Conservation (phyloP, 768 basidiomycete genomes). For the Leccinum truebloodii region DNA sequence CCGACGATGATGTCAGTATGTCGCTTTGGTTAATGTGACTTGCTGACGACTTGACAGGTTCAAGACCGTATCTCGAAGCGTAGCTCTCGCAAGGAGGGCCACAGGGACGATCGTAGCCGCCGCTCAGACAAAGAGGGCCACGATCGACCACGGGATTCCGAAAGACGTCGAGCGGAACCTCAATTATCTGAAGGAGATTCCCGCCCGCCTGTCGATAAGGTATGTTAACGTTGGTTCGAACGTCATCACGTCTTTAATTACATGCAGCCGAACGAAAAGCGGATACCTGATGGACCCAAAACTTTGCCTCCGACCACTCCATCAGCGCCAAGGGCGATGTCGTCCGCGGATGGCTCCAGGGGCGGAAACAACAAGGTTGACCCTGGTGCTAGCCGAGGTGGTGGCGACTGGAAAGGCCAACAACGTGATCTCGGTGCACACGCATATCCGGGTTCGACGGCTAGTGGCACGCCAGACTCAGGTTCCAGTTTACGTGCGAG, state of each 20-base stretch:
- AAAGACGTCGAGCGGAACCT: slow-evolving; percentile 66
- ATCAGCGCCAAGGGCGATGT: slow-evolving; percentile 74
- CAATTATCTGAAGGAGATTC: slow-evolving; percentile 54
- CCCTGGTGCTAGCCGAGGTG: slow-evolving; percentile 35
- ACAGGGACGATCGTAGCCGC: slow-evolving; percentile 73
- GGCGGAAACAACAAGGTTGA: slow-evolving; percentile 46
- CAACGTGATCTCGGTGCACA: slow-evolving; percentile 36
- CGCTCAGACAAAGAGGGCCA: slow-evolving; percentile 70
- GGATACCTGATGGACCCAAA: slow-evolving; percentile 56
- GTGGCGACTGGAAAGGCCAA: slow-evolving; percentile 52
- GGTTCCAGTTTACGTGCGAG: slow-evolving; percentile 52
- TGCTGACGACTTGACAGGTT: slow-evolving; percentile 42
- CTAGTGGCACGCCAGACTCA: slow-evolving; percentile 23
- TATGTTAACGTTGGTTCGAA: slow-evolving; percentile 31
- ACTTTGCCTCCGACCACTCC: slow-evolving; percentile 58
- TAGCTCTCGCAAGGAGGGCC: slow-evolving; percentile 74
- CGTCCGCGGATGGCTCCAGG: slow-evolving; percentile 45
- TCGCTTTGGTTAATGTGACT: slow-evolving; percentile 1
- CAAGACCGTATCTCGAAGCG: slow-evolving; percentile 74
- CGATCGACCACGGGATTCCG: slow-evolving; percentile 66
- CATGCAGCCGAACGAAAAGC: slow-evolving; percentile 52
- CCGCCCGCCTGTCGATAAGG: slow-evolving; percentile 62
- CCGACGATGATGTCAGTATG: slow-evolving; percentile 71
- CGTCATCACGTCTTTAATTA: slow-evolving; percentile 8
- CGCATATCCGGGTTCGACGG: slow-evolving; percentile 20